Evolutionary conservation across 805 yeast genomes (phyloP), one percentile per base, ranked within the genome.

Genomic region (Kuraishia piskuri): DNA sequence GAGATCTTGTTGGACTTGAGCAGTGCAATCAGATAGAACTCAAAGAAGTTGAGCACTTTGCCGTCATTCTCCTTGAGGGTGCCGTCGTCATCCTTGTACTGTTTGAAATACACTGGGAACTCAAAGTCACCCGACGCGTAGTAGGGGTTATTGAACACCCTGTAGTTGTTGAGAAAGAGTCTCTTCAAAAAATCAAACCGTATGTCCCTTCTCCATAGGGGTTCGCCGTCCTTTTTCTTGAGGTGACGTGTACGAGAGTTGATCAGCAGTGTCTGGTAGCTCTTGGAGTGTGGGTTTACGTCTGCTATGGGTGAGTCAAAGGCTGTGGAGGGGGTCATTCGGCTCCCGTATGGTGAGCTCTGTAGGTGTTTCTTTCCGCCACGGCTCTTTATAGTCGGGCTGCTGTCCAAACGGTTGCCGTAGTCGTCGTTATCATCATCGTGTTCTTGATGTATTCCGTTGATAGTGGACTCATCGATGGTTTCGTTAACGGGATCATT

Each of bases 181-280:
- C 73, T 72, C 50, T 75, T 71, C 53, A 92, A 70, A 59, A 91
- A 88, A 58, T 86, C 90, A 67, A 83, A 87, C 67, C 90, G 97
- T 54, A 92, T 85, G 61, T 92, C 98, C 53, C 72, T 77, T 50
- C 98, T 76, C 86, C 94, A 88, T 55, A 91, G 82, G 21, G 96
- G 96, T 61, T 88, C 95, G 5, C 98, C 97, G 63, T 92, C 98
- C 20, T 82, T 76, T 64, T 91, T 92, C 68, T 92, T 92, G 60
- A 92, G 67, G 66, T 85, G 90, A 48, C 88, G 72, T 24, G 74
- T 68, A 3, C 51, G 23, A 7, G 51, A 59, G 57, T 70, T 63
- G 8, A 68, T 61, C 49, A 63, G 54, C 22, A 61, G 54, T 4
- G 68, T 61, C 50, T 62, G 68, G 48, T 63, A 65, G 54, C 56